A percentile compares a stretch with the other conserved stretches of the same genome.
These are phyloP conservation scores for Myochromella boudieri DNA, from an alignment of 768 basidiomycete species.

Conservation along the genomic window DNA sequence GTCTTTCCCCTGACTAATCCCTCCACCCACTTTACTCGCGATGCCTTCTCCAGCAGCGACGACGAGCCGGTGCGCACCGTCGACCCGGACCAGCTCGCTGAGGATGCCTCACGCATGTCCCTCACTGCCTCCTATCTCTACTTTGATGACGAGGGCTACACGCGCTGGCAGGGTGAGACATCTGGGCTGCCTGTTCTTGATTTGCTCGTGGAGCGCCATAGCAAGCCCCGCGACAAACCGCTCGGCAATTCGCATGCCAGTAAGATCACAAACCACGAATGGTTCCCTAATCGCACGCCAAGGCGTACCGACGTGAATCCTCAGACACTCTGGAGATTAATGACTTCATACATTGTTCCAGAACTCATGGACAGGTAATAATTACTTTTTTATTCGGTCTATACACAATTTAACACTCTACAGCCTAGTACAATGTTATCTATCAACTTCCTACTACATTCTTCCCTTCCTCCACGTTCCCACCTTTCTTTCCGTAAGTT, in stretches of 20 bases:
- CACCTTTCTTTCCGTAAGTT: conserved; percentile 72
- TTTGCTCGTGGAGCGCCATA: conserved; percentile 72
- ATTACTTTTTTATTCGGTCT: conserved; percentile 20
- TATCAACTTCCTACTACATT: conserved; percentile 92
- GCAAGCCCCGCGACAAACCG: conserved; percentile 26
- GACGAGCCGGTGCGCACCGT: conserved; percentile 40
- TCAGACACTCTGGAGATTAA: conserved; percentile 82
- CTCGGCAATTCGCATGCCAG: conserved; percentile 26
- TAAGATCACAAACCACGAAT: conserved; percentile 44
- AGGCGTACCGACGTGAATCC: conserved; percentile 80
- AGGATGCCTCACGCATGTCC: conserved; percentile 62
- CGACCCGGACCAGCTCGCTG: conserved; percentile 45
- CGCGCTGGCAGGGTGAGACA: conserved; percentile 90
- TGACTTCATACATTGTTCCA: conserved; percentile 83
- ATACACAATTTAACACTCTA: conserved; percentile 4
- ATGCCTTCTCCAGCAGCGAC: conserved; percentile 37
- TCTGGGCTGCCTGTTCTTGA: conserved; percentile 90
- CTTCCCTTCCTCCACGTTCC: conserved; percentile 93
- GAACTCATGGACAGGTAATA: conserved; percentile 91
- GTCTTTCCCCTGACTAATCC: conserved; percentile 81
- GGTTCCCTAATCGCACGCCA: conserved; percentile 84
- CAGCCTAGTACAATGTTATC: conserved; percentile 79
- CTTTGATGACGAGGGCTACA: conserved; percentile 84
- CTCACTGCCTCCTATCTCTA: conserved; percentile 81
- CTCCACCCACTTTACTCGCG: conserved; percentile 69